Base-by-base conservation (phyloP, 108 stramenopile species). In the Cyclostephanos invisitatus region DNA sequence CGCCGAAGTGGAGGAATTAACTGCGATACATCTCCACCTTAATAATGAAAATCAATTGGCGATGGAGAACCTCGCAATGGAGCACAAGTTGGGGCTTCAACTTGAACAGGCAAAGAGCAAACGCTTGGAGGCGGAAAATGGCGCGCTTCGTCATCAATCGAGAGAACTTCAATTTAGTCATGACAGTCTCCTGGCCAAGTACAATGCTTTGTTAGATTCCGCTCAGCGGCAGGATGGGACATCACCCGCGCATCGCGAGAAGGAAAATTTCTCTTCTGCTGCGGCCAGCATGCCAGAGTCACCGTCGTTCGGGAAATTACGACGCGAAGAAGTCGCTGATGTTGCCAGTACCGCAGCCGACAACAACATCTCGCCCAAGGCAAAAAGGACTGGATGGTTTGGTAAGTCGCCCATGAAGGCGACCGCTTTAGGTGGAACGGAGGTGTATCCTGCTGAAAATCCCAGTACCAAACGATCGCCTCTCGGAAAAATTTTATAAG, bases 1-100 rank as follows among this genome's bases (percentile, higher is more conserved):
- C 10, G 57, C 57, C 6, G 79, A 86, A 53, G 63, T 87, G 9
- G 70, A 75, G 42, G 65, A 68, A 21, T 57, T 86, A 38, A 49
- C 55, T 15, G 64, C 63, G 24, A 51, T 25, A 18, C 65, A 74
- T 37, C 79, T 80, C 55, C 63, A 70, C 40, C 48, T 73, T 3
- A 63, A 67, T 8, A 73, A 73, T 65, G 66, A 73, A 29, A 60
- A 68, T 21, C 55, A 69, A 32, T 42, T 42, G 17, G 72, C 49
- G 63, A 56, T 70, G 40, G 79, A 73, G 15, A 62, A 64, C n/a
- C 32, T 62, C 7, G 24, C 28, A n/a, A 47, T 61, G 68, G 56
- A 48, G n/a, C 72, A 73, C 56, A 27, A 65, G 48, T 42, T 68
- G n/a, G 75, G 70, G 40, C 24, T 77, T 29, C 51, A 38, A 22